A percentile compares a stretch with the other conserved stretches of the same genome.
These are phyloP conservation scores for Choanephora cucurbitarum DNA, from an alignment of 371 early-diverging fungal species.

Conservation along the genomic window DNA sequence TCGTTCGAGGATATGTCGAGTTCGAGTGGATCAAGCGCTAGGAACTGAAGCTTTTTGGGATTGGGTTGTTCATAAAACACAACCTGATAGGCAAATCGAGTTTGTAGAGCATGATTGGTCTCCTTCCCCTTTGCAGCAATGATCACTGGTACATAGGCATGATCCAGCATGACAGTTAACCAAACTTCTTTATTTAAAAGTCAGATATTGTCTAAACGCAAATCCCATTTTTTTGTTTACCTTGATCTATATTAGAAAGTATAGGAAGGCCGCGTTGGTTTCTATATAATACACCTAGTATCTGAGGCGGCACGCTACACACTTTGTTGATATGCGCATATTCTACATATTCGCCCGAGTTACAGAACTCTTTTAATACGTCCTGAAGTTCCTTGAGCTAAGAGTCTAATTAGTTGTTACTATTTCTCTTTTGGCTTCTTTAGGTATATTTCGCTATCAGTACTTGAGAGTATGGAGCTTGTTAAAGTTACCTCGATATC, in stretches of 20 bases:
- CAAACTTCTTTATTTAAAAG: slow-evolving; percentile 32
- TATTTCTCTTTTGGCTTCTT: no score
- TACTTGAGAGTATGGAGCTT: no score
- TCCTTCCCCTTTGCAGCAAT: slow-evolving; percentile 9
- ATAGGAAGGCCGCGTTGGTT: background rate
- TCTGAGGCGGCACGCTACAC: slow-evolving; percentile 34
- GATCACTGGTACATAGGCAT: slow-evolving; percentile 34
- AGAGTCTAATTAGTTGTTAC: no score
- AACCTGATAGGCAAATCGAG: slow-evolving; percentile 30
- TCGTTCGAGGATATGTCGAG: slow-evolving; percentile 66
- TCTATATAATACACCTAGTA: slow-evolving; percentile 32
- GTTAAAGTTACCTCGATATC: slow-evolving; percentile 28
- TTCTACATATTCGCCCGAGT: slow-evolving; percentile 31
- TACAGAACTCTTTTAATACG: slow-evolving; percentile 31
- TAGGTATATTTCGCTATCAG: background rate
- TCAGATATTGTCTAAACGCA: no score
- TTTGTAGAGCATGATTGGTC: slow-evolving; percentile 6
- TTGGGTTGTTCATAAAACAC: slow-evolving; percentile 71
- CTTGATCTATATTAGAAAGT: slow-evolving; percentile 2
- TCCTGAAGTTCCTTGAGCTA: slow-evolving; percentile 32
- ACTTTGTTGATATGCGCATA: slow-evolving; percentile 39
- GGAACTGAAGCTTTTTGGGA: slow-evolving; percentile 66
- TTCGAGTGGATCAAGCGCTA: slow-evolving; percentile 69
- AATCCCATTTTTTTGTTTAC: slow-evolving; percentile 13
- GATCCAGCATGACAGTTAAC: slow-evolving; percentile 31